These are phyloP conservation scores for Monotropa hypopitys DNA, from an alignment of 179 eudicot genomes.

Conservation along the genomic window DNA sequence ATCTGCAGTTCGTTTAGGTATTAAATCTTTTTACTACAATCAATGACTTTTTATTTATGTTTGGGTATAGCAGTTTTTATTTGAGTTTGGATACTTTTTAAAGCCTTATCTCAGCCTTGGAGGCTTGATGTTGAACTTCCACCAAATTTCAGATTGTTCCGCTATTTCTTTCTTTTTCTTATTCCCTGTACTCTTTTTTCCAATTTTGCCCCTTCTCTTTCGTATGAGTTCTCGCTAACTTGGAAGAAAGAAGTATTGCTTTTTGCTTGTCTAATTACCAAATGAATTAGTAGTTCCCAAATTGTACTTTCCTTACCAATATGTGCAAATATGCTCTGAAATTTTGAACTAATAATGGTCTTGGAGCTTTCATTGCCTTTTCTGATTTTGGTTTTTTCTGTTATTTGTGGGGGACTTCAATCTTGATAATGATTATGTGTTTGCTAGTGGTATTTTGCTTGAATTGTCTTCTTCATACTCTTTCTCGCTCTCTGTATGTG, in stretches of 20 bases:
- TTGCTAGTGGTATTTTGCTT: conserved; percentile 21
- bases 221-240: neutral
- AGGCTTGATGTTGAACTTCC: neutral
- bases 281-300: neutral
- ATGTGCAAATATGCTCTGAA: conserved; percentile 2
- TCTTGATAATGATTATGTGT: conserved; percentile 16
- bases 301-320: conserved; percentile 5
- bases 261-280: conserved; percentile 1
- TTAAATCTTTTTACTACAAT: no score
- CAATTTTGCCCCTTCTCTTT: conserved; percentile 6
- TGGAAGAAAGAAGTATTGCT: neutral
- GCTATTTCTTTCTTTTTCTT: neutral
- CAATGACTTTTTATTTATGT: no score
- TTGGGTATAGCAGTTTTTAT: neutral
- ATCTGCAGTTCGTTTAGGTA: no score
- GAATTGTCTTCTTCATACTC: conserved; percentile 26
- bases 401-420: conserved; percentile 18
- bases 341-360: neutral
- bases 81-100: neutral
- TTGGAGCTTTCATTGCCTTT: conserved; percentile 31
- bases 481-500: conserved; percentile 16
- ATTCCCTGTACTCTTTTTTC: neutral
- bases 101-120: neutral
- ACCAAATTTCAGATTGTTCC: neutral
- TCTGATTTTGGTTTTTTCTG: conserved; percentile 21